Conservation (phyloP, 2,329 filamentous ascomycete species). For the Penicillium sp. region DNA sequence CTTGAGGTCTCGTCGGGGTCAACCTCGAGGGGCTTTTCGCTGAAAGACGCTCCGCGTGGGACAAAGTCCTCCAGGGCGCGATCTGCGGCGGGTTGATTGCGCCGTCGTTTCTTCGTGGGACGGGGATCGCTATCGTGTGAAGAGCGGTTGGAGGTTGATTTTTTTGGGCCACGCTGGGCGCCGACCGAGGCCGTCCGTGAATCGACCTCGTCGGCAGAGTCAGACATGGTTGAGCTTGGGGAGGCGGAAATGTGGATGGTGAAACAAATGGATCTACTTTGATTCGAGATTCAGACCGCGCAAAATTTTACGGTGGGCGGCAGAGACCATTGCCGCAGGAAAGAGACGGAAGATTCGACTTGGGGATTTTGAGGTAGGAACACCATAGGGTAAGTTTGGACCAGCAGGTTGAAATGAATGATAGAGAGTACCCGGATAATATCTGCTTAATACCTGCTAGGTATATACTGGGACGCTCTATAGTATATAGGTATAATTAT, state of each 20-base stretch:
- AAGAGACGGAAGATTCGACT: too few relatives aligned
- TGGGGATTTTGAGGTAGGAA: background rate
- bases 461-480: too few relatives aligned
- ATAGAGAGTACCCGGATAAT: too few relatives aligned
- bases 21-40: constrained; percentile 34
- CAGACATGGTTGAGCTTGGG: constrained; percentile 29
- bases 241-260: background rate
- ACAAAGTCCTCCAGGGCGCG: constrained; percentile 42
- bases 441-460: too few relatives aligned
- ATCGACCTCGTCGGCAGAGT: constrained; percentile 44
- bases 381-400: too few relatives aligned
- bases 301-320: constrained; percentile 32
- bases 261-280: background rate
- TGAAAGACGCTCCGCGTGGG: constrained; percentile 42
- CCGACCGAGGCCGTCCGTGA: constrained; percentile 53
- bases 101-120: constrained; percentile 33
- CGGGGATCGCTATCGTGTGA: constrained; percentile 27
- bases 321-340: constrained; percentile 14
- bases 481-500: too few relatives aligned
- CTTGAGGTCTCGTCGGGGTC: constrained; percentile 38
- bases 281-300: constrained; percentile 1
- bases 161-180: constrained; percentile 37
- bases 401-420: too few relatives aligned
- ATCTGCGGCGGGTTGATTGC: constrained; percentile 26
- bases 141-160: constrained; percentile 28